Evolutionary conservation across 176 grass and related monocot genomes (phyloP), one percentile per base, ranked within the genome.

Genomic region (Themeda triandra): DNA sequence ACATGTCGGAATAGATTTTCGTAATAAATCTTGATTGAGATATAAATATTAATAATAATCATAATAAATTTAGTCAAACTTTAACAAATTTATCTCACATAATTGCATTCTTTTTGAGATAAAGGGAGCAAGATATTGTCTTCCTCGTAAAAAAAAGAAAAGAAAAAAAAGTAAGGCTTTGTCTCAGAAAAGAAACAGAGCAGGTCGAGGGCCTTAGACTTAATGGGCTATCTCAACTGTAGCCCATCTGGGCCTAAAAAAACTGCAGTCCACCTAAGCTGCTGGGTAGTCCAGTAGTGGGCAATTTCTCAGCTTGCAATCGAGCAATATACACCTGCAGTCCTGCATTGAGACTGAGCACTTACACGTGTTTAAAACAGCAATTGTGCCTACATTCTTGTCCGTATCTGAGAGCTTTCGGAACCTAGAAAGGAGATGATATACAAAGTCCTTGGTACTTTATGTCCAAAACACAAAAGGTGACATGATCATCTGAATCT

Each of bases 401-500:
- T 71, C 64, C n/a, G 49, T 36, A 71, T 83, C 65, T 40, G 7
- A 30, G 66, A 41, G 17, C 39, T 46, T 71, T 87, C 49, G 64
- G 70, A 63, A 83, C 64, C 30, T 17, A 83, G 37, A 71, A 78
- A n/a, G 76, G 37, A 13, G 80, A 71, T 78, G 73, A 71, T 71
- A 64, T 65, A 9, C 6, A 6, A 71, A 78, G n/a, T 71, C 41
- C 63, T 21, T 53, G 48, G 63, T 31, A 31, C 39, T 76, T 70
- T 77, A 70, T 18, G 33, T 54, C 78, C 65, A 45, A 82, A 35
- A n/a, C 66, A 82, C 44, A 82, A 82, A 86, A 82, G 27, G 21
- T 24, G 12, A 11, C 41, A 82, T 45, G 65, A 86, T 66, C 72
- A 82, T 66, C 66, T 40, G 33, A 85, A 83, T 62, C 18, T 18